A percentile compares a stretch with the other conserved stretches of the same genome.
Evolutionary conservation across 805 yeast genomes (phyloP).

Genomic region (Candida nanaspora): DNA sequence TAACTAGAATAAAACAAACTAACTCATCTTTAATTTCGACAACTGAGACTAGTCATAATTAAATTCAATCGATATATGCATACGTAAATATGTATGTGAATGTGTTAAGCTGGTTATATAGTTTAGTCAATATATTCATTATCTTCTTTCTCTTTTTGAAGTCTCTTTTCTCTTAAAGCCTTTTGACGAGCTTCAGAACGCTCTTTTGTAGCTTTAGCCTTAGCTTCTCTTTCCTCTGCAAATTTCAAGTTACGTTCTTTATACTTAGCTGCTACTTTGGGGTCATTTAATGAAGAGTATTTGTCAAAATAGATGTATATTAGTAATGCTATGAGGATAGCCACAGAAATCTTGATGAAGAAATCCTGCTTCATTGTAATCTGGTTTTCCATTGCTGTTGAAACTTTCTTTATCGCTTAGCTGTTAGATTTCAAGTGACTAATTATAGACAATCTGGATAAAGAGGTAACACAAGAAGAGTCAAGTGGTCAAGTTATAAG

Average conservation of each 20-base stretch:
- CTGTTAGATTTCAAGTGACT: too few relatives aligned
- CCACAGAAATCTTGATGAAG: background rate
- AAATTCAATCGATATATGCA: too few relatives aligned
- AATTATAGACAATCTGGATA: too few relatives aligned
- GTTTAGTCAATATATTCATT: background rate
- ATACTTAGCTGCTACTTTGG: background rate
- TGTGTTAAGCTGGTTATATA: too few relatives aligned
- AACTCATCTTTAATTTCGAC: too few relatives aligned
- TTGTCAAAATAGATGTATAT: background rate
- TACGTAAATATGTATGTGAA: too few relatives aligned
- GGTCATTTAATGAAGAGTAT: background rate
- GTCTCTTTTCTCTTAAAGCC: background rate
- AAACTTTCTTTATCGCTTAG: too few relatives aligned
- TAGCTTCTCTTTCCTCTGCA: background rate
- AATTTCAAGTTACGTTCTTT: background rate
- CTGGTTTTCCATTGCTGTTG: background rate
- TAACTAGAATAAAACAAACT: too few relatives aligned
- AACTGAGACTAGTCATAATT: too few relatives aligned
- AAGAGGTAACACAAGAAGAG: too few relatives aligned
- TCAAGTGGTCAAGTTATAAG: too few relatives aligned
- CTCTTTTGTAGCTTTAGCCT: background rate
- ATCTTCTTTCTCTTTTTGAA: background rate
- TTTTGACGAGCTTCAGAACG: background rate
- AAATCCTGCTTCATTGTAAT: background rate
- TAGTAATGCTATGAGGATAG: background rate